phyloP scores from a whole-genome alignment of 83 land plant genomes.

The Larix sibirica region DNA sequence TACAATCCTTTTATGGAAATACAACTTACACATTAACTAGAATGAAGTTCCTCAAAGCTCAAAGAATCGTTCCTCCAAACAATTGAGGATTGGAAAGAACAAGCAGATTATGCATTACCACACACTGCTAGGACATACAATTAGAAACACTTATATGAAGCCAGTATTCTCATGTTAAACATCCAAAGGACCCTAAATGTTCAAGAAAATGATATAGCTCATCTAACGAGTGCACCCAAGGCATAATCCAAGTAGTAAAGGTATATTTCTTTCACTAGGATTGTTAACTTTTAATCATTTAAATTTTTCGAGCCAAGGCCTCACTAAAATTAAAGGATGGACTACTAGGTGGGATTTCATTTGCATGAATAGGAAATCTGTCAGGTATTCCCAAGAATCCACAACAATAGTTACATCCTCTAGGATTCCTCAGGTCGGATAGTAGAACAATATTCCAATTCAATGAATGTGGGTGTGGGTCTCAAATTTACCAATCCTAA shows the following conservation, averaged over 20 bases:
- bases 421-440: too few species aligned
- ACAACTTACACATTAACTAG: not conserved
- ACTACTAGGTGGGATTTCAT: too few species aligned
- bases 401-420: too few species aligned
- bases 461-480: too few species aligned
- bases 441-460: too few species aligned
- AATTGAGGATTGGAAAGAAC: not conserved
- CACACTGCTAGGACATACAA: not conserved
- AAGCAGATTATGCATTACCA: not conserved
- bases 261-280: not conserved
- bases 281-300: not conserved
- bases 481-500: too few species aligned
- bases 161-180: not conserved
- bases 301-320: not conserved
- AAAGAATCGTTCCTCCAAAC: not conserved
- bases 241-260: not conserved
- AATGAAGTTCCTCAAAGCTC: not conserved
- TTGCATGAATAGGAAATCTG: too few species aligned
- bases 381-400: too few species aligned
- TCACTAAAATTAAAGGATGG: too few species aligned
- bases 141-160: not conserved
- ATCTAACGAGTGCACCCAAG: not conserved
- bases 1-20: not conserved
- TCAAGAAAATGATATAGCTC: not conserved
- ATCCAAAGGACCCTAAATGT: not conserved